These are phyloP conservation scores for Fusarium luffae DNA, from an alignment of 2,329 filamentous ascomycete species.

Conservation along the genomic window DNA sequence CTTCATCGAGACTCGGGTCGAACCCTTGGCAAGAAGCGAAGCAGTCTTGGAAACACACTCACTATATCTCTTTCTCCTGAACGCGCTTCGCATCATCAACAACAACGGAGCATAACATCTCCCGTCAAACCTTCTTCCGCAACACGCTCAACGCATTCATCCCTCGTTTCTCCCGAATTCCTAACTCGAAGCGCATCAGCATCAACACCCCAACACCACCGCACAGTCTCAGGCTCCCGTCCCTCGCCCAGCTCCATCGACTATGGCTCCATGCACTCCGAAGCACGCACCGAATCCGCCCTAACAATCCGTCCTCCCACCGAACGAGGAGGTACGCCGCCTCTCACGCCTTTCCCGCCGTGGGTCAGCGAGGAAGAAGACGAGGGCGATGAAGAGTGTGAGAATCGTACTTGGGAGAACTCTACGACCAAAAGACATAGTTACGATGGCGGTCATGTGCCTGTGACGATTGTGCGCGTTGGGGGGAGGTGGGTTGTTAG, in stretches of 20 bases:
- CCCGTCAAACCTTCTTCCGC: slow-evolving; percentile 7
- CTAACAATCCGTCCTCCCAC: slow-evolving; percentile 36
- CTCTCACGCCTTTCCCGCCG: slow-evolving; percentile 46
- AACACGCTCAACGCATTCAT: slow-evolving; percentile 8
- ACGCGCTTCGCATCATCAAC: background rate
- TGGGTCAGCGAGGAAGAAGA: slow-evolving; percentile 38
- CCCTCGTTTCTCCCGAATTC: slow-evolving; percentile 20
- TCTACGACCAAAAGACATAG: slow-evolving; percentile 9
- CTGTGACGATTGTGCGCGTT: slow-evolving; percentile 8
- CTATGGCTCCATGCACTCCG: slow-evolving; percentile 21
- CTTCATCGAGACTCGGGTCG: slow-evolving; percentile 12
- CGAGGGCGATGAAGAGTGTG: slow-evolving; percentile 30
- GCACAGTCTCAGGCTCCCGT: slow-evolving; percentile 6
- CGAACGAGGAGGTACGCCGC: slow-evolving; percentile 28
- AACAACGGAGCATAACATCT: slow-evolving; percentile 21
- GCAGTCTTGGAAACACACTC: slow-evolving; percentile 16
- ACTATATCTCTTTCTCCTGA: slow-evolving; percentile 33
- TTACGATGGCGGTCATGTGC: slow-evolving; percentile 3
- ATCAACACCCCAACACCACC: background rate
- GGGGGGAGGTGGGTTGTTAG: slow-evolving; percentile 33
- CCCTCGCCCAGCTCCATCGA: slow-evolving; percentile 17
- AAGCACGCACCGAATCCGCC: slow-evolving; percentile 26
- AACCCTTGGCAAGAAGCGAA: slow-evolving; percentile 31
- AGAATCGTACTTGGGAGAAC: slow-evolving; percentile 23
- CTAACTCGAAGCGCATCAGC: slow-evolving; percentile 12